These are phyloP conservation scores for Closterium sp. DNA, from an alignment of 139 green algal genomes.

Conservation along the genomic window DNA sequence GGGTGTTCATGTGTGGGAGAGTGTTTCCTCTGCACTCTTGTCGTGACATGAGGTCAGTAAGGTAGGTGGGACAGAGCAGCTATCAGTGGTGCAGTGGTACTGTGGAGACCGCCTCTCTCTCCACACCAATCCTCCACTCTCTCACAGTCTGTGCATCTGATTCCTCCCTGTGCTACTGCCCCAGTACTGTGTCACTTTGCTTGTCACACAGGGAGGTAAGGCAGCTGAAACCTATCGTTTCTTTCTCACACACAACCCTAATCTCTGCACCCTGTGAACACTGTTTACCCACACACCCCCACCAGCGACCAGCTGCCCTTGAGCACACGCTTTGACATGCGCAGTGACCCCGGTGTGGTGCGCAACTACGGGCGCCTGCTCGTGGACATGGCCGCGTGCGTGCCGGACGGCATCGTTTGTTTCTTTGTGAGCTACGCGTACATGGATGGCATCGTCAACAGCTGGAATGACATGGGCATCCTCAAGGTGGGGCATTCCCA, in stretches of 20 bases:
- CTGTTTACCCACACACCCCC: constrained; percentile 48
- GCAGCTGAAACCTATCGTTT: too few relatives aligned
- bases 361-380: constrained; percentile 94
- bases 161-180: too few relatives aligned
- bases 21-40: too few relatives aligned
- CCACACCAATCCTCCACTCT: background rate
- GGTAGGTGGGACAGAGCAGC: too few relatives aligned
- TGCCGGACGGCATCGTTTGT: constrained; percentile 92
- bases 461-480: constrained; percentile 94
- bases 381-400: constrained; percentile 78
- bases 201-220: too few relatives aligned
- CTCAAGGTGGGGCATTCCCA: constrained; percentile 76
- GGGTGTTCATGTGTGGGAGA: too few relatives aligned
- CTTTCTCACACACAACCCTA: too few relatives aligned
- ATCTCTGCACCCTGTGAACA: too few relatives aligned
- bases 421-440: constrained; percentile 99
- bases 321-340: constrained; percentile 91
- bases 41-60: too few relatives aligned
- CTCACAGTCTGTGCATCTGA: too few relatives aligned
- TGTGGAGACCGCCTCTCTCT: background rate
- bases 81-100: too few relatives aligned
- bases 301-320: constrained; percentile 88
- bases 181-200: too few relatives aligned
- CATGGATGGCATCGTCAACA: constrained; percentile 93
- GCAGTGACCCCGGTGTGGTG: constrained; percentile 54